A percentile compares a stretch with the other conserved stretches of the same genome.
phyloP scores from a whole-genome alignment of 2,329 filamentous ascomycete species.

The Fusarium transvaalense region DNA sequence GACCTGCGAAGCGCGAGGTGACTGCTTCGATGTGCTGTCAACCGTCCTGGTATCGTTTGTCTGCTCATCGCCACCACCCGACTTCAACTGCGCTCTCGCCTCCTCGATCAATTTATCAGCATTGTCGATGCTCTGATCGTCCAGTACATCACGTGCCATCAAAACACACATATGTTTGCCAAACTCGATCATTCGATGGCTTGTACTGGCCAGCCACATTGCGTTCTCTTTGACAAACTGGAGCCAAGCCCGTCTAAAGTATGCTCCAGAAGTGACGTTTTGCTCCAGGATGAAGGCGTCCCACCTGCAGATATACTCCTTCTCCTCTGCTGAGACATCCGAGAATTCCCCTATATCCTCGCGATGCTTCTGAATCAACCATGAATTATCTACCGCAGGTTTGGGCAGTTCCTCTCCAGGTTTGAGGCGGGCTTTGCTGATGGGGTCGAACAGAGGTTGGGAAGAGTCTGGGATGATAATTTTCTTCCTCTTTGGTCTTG shows the following conservation, averaged over 20 bases:
- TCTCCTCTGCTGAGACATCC: constrained; percentile 66
- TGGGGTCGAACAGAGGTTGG: constrained; percentile 68
- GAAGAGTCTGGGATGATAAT: constrained; percentile 63
- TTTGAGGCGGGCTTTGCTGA: constrained; percentile 66
- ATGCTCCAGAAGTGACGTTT: constrained; percentile 64
- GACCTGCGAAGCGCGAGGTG: constrained; percentile 53
- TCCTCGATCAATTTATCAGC: constrained; percentile 60
- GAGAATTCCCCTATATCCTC: constrained; percentile 69
- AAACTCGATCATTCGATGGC: constrained; percentile 65
- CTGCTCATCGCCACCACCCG: constrained; percentile 14
- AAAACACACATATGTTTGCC: constrained; percentile 67
- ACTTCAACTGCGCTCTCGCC: constrained; percentile 52
- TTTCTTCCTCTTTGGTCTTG: constrained; percentile 43
- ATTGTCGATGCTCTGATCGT: constrained; percentile 58
- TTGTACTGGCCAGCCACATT: constrained; percentile 63
- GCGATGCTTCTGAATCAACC: constrained; percentile 70
- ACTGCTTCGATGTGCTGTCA: constrained; percentile 45
- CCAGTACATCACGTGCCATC: constrained; percentile 62
- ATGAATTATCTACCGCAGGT: constrained; percentile 61
- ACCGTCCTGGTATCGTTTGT: constrained; percentile 22
- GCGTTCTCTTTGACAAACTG: constrained; percentile 65
- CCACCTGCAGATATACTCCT: constrained; percentile 71
- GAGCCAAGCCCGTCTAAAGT: constrained; percentile 65
- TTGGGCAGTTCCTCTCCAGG: constrained; percentile 63
- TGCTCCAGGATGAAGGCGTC: constrained; percentile 66